Evolutionary conservation across 441 rosid species (phyloP), one percentile per base, ranked within the genome.

Genomic region (Pelargonium fulgidum): DNA sequence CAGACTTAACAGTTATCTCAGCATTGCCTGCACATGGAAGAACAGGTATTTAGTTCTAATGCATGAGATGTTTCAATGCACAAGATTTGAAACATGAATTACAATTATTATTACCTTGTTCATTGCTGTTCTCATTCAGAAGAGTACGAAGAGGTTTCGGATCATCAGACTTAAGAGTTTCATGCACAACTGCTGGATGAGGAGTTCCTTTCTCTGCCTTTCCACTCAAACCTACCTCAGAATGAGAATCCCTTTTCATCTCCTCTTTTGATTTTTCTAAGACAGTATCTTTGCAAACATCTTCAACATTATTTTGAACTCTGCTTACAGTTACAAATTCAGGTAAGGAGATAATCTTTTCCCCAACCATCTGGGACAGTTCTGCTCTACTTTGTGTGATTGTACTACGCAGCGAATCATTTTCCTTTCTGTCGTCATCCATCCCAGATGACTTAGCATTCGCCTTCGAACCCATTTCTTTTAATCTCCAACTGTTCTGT

Each of bases 1-100:
- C 84, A 59, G 74, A 77, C 67, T 48, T 71, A 58, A 65, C 65
- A 39, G 73, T 56, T 22, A 11, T 68, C 66, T 72, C 77, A 62
- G 75, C 76, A 70, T 72, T 78, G 41, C 78, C 97, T 91, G 86
- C 77, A 73, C 8, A 67, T 13, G 16, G 24, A 76, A 69, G 71
- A 68, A 67, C 33, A 47, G 56, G 22, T 17, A 64, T 2, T 58
- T 4, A 58, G 63, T 58, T 20, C 63, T 20, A 8, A 58, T 20
- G 63, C n/a, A 58, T 9, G 63, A 22, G 4, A 12, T 20, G 41
- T 59, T 62, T 66, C 74, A 47, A 45, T 24, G 61, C 16, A 26
- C 13, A 20, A 58, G 39, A 63, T 52, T 36, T 50, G 42, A 52
- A 67, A 70, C 33, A 62, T 41, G 68, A 72, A 68, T 33, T 20